Percentiles rank a stretch among this genome's conserved stretches.
Conservation (phyloP, 73 alveolate genomes). For the Breviolum minutum region DNA sequence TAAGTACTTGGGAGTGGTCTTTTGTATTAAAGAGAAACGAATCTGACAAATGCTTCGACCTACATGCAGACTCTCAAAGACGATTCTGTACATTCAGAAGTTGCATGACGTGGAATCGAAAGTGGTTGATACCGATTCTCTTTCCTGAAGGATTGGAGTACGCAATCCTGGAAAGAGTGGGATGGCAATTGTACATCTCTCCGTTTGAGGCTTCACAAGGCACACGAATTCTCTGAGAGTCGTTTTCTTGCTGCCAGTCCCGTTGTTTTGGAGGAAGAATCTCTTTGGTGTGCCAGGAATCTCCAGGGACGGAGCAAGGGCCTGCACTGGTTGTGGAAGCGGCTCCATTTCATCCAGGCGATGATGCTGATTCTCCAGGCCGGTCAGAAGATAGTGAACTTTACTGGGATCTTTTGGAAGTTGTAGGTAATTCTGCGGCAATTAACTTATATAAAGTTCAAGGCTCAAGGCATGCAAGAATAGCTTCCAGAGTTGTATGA, state of each 20-base stretch:
- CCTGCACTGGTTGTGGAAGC: slow-evolving; percentile 73
- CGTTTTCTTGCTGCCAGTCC: neutral
- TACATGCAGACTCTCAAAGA: no score
- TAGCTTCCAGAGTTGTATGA: no score
- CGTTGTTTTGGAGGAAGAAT: neutral
- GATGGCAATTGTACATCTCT: slow-evolving; percentile 56
- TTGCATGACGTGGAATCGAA: no score
- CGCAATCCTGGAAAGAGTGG: slow-evolving; percentile 59
- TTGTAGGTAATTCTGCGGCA: no score
- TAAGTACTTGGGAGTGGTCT: no score
- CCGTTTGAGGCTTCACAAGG: slow-evolving; percentile 53
- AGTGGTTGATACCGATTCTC: no score
- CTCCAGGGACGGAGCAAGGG: slow-evolving; percentile 55
- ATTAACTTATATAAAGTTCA: no score
- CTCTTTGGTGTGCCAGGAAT: neutral
- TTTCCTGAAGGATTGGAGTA: slow-evolving; percentile 47
- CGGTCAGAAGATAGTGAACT: neutral
- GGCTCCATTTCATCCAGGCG: slow-evolving; percentile 31
- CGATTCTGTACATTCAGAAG: no score
- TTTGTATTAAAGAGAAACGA: no score
- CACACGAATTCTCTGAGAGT: neutral
- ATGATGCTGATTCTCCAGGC: slow-evolving; percentile 9
- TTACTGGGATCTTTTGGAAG: no score
- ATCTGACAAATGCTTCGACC: no score
- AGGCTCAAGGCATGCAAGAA: no score